Base-by-base conservation (phyloP, 805 yeast species). In the Wickerhamiella nectarea region DNA sequence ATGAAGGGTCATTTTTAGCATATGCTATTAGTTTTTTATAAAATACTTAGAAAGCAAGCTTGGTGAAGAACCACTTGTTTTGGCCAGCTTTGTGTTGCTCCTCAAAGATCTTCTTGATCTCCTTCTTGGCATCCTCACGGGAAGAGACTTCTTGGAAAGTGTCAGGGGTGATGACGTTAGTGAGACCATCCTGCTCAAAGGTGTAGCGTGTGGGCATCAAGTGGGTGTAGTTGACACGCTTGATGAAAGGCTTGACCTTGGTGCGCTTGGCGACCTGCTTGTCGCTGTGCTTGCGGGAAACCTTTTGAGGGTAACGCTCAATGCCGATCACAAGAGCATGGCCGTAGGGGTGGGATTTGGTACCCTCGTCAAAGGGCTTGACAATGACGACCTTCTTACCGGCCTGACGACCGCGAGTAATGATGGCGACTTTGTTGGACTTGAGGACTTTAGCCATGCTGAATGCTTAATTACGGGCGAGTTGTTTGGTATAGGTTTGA, bases 31-130 rank as follows among this genome's bases (percentile, higher is more conserved):
- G 21, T 37, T 38, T 31, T 43, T 47, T 47, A 44, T 50, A 50
- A 52, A 52, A 53, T 55, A 43, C 39, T 77, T 82, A 84, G 75
- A 84, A 84, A 74, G 80, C 78, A 69, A 84, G 80, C 76, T 91
- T 91, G 72, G 94, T 79, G 87, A 91, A 91, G 79, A 91, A 91
- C 98, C 98, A 91, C 76, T 86, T 87, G 87, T 89, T 89, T 82
- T 91, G 86, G 70, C 98, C 98, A 67, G 95, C 85, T 59, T 60
- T 93, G 78, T 89, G 94, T 79, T 86, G 85, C 76, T 89, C 95
- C 76, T 91, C 98, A 67, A 91, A 89, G 68, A 94, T 95, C 79
- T 87, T 83, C 84, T 85, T 91, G 71, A 91, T 85, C 67, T 80
- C 87, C 78, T 91, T 89, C 83, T 87, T 91, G 67, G 97, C 97